Evolutionary conservation across 2,329 filamentous ascomycete species (phyloP), one percentile per base, ranked within the genome.

Genomic region (Clarireedia homoeocarpa): DNA sequence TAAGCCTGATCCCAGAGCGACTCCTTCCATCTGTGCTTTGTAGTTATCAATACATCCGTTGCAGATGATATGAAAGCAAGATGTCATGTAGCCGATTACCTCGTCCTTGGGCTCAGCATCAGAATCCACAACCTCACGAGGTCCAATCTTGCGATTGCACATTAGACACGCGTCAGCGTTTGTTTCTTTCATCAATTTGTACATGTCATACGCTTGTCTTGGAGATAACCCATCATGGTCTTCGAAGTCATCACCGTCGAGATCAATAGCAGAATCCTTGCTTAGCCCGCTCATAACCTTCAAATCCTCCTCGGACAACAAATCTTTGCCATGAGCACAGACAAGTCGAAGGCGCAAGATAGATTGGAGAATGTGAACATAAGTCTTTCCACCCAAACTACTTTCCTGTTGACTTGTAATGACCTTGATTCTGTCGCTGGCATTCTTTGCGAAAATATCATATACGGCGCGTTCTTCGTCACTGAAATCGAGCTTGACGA

Each of bases 321-420:
- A 80, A 58, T 97, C 92, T 61, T 87, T 88, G n/a, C 94, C 94
- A 69, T 96, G 92, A 1, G 91, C 94, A 67, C 91, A 96, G 51
- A 97, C 87, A 42, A 95, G 79, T 9, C 94, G 88, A 17, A 99
- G 81, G 30, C 92, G 86, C 62, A 95, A 80, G 66, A 99, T 96
- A 4, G 90, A 89, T 62, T 94, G 91, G 59, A 99, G 74, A 48
- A 99, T 94, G 64, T 96, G 89, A 48, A 94, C 91, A 67, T 96
- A 96, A n/a, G 88, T 87, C 63, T 86, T 89, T 44, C 91, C 92
- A 42, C 87, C 88, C 51, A 94, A 77, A 59, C 82, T 81, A 60
- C 83, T 85, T 52, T 81, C 82, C 62, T 80, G 74, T 48, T 84
- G 74, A 68, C 83, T 72, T 7, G 83, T 82, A 61, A 96, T 83